Conservation (phyloP, 768 basidiomycete genomes). For the Leccinum disarticulatum region DNA sequence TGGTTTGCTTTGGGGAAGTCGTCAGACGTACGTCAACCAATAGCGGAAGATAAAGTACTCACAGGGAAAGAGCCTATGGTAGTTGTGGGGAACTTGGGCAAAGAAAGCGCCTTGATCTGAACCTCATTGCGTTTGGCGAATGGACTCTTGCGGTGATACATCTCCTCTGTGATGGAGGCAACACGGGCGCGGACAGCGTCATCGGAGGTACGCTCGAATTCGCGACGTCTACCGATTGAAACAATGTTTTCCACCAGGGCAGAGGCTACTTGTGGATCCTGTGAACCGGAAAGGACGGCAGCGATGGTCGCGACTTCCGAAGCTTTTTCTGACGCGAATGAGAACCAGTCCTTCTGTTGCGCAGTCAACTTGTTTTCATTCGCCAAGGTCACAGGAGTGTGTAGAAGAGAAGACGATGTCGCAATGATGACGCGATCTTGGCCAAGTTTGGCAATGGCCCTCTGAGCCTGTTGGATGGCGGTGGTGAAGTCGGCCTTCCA, state of each 20-base stretch:
- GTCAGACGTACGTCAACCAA: conserved; percentile 5
- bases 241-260: conserved; percentile 86
- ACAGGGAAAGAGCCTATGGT: conserved; percentile 99
- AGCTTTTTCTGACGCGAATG: conserved; percentile 96
- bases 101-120: conserved; percentile 83
- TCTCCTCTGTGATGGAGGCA: conserved; percentile 81
- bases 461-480: conserved; percentile 79
- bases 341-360: conserved; percentile 96
- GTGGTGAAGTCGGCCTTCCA: conserved; percentile 96
- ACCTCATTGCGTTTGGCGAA: conserved; percentile 86
- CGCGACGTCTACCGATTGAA: conserved; percentile 92
- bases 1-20: conserved; percentile 73
- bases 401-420: conserved; percentile 96
- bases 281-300: conserved; percentile 79
- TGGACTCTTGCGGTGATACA: conserved; percentile 84
- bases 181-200: conserved; percentile 95
- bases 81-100: conserved; percentile 98
- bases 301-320: conserved; percentile 87
- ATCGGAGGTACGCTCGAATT: conserved; percentile 92
- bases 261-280: conserved; percentile 64
- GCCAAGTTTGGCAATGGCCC: conserved; percentile 81
- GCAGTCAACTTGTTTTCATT: conserved; percentile 87
- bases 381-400: conserved; percentile 94
- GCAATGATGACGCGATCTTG: conserved; percentile 87
- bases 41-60: conserved; percentile 22